Base-by-base conservation (phyloP, 2,329 filamentous ascomycete genomes). In the Lasiodiplodia sp. region DNA sequence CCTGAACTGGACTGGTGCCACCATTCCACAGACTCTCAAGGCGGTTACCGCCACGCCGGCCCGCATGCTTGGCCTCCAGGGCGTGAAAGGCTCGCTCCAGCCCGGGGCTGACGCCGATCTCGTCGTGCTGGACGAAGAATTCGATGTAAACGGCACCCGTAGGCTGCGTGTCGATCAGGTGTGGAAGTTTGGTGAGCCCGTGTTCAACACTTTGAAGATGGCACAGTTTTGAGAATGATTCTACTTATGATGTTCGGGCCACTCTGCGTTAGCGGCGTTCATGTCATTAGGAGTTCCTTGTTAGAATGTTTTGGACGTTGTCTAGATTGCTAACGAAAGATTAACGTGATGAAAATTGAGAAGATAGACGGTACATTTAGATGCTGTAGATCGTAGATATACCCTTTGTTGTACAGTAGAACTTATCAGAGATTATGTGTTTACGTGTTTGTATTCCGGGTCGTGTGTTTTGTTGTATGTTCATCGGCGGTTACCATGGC, bases 31-130 rank as follows among this genome's bases (percentile, higher is more conserved):
- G 75, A 92, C 90, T 1, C 80, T 96, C 56, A 87, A 86, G 71
- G 87, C 91, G 10, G 92, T 94, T 37, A 96, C 93, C 0, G 83
- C 87, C 40, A 94, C 92, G 0, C 93, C 93, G 0, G 92, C 93
- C 1, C 86, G 85, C 58, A 93, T 96, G 91, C 81, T 96, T 21
- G 91, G 91, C 0, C 75, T 94, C 52, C 80, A 88, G 63, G 85
- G 83, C 12, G 78, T 86, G 62, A 96, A 96, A 79, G 93, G 93
- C 0, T 84, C 71, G 38, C 71, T 85, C 63, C 73, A 77, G 7
- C 76, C 79, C 49, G 82, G 79, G n/a, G 80, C 80, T 4, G 83
- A 85, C 75, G 83, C 83, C 14, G 83, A 85, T 78, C 77, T 95
- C 60, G 87, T 93, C 44, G 86, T 95, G 21, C 79, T 95, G 44